These are phyloP conservation scores for Sequoia sempervirens DNA, from an alignment of 75 land plant species.

Conservation along the genomic window DNA sequence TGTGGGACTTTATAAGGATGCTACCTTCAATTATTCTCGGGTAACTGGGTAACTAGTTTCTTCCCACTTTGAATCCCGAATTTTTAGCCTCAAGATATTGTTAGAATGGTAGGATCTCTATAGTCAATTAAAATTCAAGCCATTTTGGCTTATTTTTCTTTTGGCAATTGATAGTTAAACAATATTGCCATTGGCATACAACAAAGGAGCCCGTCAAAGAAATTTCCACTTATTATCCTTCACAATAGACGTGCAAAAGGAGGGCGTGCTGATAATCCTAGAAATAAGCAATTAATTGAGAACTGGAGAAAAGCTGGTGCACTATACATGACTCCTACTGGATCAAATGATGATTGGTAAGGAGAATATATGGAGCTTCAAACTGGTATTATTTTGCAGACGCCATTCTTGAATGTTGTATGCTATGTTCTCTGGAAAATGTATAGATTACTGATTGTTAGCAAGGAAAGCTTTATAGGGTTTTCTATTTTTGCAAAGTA, in stretches of 20 bases:
- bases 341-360: slow-evolving; percentile 98
- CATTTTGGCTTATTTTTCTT: background rate
- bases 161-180: slow-evolving; percentile 45
- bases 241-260: slow-evolving; percentile 63
- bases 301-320: slow-evolving; percentile 71
- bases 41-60: background rate
- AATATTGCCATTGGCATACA: slow-evolving; percentile 60
- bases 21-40: background rate
- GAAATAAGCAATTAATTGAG: slow-evolving; percentile 40
- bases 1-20: slow-evolving; percentile 48
- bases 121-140: background rate
- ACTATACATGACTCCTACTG: slow-evolving; percentile 84
- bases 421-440: slow-evolving; percentile 3
- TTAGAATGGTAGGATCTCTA: background rate
- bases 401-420: background rate
- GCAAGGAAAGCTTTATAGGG: too few relatives aligned
- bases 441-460: too few relatives aligned
- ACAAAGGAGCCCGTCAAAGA: slow-evolving; percentile 49
- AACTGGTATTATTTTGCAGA: background rate
- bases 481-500: too few relatives aligned
- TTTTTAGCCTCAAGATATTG: background rate
- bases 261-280: slow-evolving; percentile 37
- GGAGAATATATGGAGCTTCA: background rate
- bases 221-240: slow-evolving; percentile 75
- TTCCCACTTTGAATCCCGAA: background rate